These are phyloP conservation scores for Pseudogymnoascus sp. DNA, from an alignment of 2,329 filamentous ascomycete species.

Conservation along the genomic window DNA sequence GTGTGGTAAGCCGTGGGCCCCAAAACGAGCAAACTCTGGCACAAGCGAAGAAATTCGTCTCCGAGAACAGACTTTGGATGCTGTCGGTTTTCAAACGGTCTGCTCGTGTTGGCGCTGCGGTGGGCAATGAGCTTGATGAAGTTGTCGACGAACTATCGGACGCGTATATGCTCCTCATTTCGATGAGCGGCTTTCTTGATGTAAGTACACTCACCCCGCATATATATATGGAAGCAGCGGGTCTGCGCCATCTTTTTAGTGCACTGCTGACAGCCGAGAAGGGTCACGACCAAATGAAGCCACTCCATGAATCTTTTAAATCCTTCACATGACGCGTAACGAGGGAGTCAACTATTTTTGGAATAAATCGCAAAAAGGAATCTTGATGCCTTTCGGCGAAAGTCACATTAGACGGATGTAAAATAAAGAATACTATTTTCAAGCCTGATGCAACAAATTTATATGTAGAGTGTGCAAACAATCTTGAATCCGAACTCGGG, in stretches of 20 bases:
- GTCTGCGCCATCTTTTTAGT: not conserved
- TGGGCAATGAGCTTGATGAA: slow-evolving; percentile 42
- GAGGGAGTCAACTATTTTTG: not conserved
- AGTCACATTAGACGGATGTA: slow-evolving; percentile 1
- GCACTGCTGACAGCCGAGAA: not conserved
- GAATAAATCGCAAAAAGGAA: not conserved
- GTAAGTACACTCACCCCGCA: slow-evolving; percentile 43
- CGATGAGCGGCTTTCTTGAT: slow-evolving; percentile 76
- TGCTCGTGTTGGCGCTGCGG: slow-evolving; percentile 59
- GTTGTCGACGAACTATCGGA: slow-evolving; percentile 72
- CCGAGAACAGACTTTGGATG: slow-evolving; percentile 74
- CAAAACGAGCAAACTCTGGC: slow-evolving; percentile 66
- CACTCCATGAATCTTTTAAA: slow-evolving; percentile 5
- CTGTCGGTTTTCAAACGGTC: slow-evolving; percentile 85
- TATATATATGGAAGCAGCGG: not conserved
- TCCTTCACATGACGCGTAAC: slow-evolving; percentile 1
- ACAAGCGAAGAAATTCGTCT: slow-evolving; percentile 71
- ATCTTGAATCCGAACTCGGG: not conserved
- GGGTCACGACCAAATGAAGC: slow-evolving; percentile 3
- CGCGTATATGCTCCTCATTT: slow-evolving; percentile 73
- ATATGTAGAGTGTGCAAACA: not conserved
- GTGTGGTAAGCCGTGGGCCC: slow-evolving; percentile 70
- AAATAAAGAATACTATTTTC: not conserved
- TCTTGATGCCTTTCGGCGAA: not conserved
- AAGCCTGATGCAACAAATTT: not conserved